Evolutionary conservation across 2,329 filamentous ascomycete species (phyloP).

Genomic region (Trichoderma lentiforme): DNA sequence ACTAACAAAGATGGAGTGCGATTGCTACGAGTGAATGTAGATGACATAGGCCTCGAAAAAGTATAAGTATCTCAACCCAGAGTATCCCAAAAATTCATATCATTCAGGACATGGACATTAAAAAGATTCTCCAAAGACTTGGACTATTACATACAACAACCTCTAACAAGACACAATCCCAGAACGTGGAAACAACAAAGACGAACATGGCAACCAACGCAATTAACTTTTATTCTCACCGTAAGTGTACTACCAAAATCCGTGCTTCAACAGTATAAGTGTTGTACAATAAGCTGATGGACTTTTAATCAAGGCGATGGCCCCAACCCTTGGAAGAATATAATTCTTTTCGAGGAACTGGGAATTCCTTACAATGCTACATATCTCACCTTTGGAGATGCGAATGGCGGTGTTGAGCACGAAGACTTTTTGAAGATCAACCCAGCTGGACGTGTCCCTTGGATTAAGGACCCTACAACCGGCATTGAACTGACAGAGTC

Average conservation of each 20-base stretch:
- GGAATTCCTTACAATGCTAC: neutral
- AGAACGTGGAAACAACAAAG: neutral
- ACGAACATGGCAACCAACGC: neutral
- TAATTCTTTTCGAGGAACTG: neutral
- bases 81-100: neutral
- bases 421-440: neutral
- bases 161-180: neutral
- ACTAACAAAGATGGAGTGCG: neutral
- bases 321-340: neutral
- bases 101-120: neutral
- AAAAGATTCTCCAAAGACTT: neutral
- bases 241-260: neutral
- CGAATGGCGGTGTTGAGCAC: neutral
- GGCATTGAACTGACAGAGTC: neutral
- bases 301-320: neutral
- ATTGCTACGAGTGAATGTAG: neutral
- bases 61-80: neutral
- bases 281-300: neutral
- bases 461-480: neutral
- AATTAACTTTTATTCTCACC: neutral
- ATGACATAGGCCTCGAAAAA: neutral
- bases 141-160: neutral
- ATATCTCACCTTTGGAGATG: neutral
- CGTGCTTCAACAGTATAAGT: neutral
- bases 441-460: neutral